Evolutionary conservation across 176 grass and related monocot genomes (phyloP), one percentile per base, ranked within the genome.

Genomic region (Stipa capillata): DNA sequence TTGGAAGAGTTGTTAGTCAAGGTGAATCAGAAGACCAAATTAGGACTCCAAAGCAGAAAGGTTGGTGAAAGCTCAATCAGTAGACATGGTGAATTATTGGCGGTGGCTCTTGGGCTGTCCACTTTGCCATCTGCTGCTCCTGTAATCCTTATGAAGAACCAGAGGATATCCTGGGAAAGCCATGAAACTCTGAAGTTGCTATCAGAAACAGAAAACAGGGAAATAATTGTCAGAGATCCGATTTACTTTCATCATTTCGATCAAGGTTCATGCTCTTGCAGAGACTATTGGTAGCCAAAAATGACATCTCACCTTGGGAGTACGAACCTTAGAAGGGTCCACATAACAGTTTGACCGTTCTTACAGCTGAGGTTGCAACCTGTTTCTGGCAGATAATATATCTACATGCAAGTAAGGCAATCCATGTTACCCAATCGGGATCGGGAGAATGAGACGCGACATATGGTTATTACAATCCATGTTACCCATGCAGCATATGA

Each of bases 121-220:
- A 87, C 55, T 81, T 74, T 83, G 51, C 84, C 83, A 1, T 57
- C 54, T 53, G 57, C 78, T 24, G 74, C 62, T 85, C 62, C 74
- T 36, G 64, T 97, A 74, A 86, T 65, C 76, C 71, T 93, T 50
- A 91, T 93, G 81, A 97, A 97, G 89, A 97, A 89, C 65, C 88
- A 91, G 80, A 91, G 75, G 59, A 70, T 97, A 54, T 87, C 89
- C 43, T 77, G 85, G 79, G 94, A 91, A 70, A 75, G 88, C 75
- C 94, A 97, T 49, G 71, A 83, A 70, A 83, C 68, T 7, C 48
- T 97, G 45, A 91, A 97, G 82, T 72, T 97, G 45, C 72, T 97
- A 39, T 94, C 94, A 1, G 84, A 81, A 29, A 45, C 27, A 60
- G 89, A 94, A 86, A 85, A 65, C 23, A 82, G 86, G 71, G 84